Base-by-base conservation (phyloP, 2,329 filamentous ascomycete genomes). In the Bipolaris victoriae region DNA sequence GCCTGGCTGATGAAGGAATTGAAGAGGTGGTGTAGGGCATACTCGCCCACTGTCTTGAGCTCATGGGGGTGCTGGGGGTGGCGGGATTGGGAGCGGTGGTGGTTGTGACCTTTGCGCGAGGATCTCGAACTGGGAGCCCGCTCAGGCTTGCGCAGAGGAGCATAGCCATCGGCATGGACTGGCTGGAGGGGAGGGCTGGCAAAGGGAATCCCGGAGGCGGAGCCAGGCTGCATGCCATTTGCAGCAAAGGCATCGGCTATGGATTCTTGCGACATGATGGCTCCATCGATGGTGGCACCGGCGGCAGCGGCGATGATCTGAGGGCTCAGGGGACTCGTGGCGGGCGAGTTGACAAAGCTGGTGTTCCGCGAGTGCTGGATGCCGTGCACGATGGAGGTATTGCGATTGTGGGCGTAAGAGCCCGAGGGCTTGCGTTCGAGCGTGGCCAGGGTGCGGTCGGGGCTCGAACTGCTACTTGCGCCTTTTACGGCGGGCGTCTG, bases 361-460 rank as follows among this genome's bases (percentile, higher is more conserved):
- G 92, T 90, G 84, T 96, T 96, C 78, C 94, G 81, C 55, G 85
- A 90, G 78, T 99, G 95, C 76, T 97, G 93, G 66, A 96, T 88
- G 70, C 95, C 94, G 86, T 98, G 91, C 55, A 98, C 93, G 68
- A 98, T 97, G 47, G 94, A 98, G 0, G 94, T 96, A 80, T 99
- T 92, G 53, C 95, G 89, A 78, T 98, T 92, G 76, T 99, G 93
- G 58, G 91, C 91, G 82, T 98, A 89, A 15, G 83, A 84, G 57
- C 78, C 74, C 22, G 82, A 83, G 9, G 81, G 74, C 61, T 82
- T 83, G 61, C 83, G 78, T 62, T 85, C 82, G 57, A 81, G 65
- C 35, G 60, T 52, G 49, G 57, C 58, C 29, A 59, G 47, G 60
- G 76, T 72, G 67, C 67, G 76, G 73, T 75, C 69, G 61, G 77